phyloP scores from a whole-genome alignment of 257 asterid species.

The Handroanthus guayacan region DNA sequence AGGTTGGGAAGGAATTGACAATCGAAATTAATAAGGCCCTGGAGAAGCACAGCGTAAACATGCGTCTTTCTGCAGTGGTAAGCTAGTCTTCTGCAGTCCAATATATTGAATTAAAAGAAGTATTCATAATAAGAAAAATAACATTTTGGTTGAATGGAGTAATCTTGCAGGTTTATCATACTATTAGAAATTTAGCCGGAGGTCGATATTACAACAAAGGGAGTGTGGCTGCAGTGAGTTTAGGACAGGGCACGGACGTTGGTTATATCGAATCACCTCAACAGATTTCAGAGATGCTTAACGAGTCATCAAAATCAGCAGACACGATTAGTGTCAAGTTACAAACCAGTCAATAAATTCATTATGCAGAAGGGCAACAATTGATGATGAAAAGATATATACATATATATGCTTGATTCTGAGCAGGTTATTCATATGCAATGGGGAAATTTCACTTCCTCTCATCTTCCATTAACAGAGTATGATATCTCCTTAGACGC shows the following conservation, averaged over 20 bases:
- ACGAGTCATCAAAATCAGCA: conserved; percentile 45
- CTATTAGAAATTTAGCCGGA: conserved; percentile 83
- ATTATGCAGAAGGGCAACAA: background rate
- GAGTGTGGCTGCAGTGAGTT: conserved; percentile 70
- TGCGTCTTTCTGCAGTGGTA: conserved; percentile 70
- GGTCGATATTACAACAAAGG: conserved; percentile 77
- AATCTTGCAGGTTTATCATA: conserved; percentile 61
- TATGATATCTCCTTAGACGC: conserved; percentile 63
- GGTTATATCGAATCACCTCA: conserved; percentile 61
- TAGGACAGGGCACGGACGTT: conserved; percentile 74
- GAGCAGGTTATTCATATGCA: conserved; percentile 71
- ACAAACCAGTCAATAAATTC: background rate
- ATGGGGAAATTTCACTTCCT: conserved; percentile 74
- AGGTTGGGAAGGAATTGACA: conserved; percentile 61
- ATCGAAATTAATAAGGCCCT: conserved; percentile 62
- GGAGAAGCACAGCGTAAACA: conserved; percentile 59
- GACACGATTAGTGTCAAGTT: conserved; percentile 55
- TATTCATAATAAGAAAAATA: background rate
- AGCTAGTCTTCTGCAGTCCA: conserved; percentile 9
- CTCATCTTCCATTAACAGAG: conserved; percentile 73
- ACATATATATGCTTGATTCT: background rate
- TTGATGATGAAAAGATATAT: background rate
- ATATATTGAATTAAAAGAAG: background rate
- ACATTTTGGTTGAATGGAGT: background rate
- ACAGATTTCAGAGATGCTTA: conserved; percentile 41